Conservation (phyloP, 1,284 basidiomycete species). For the Erythrobasidium hasegawianum region DNA sequence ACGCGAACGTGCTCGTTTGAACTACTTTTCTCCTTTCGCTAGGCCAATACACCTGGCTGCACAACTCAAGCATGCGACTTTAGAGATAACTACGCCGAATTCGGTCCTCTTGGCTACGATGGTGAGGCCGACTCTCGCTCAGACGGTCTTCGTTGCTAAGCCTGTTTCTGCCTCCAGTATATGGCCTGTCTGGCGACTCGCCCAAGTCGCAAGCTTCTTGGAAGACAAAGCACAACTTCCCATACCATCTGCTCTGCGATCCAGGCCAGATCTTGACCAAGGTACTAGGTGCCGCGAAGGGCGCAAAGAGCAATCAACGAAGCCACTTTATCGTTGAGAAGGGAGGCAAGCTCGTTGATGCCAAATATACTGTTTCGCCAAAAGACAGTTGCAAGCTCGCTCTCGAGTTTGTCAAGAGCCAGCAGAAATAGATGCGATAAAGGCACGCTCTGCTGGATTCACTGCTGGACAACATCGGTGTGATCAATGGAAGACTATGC, state of each 20-base stretch:
- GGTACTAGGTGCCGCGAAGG: constrained; percentile 35
- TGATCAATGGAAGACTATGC: no score
- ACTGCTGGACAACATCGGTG: no score
- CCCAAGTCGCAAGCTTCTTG: constrained; percentile 37
- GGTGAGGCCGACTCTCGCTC: no score
- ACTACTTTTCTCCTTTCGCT: background rate
- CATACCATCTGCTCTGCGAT: constrained; percentile 40
- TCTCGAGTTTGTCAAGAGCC: constrained; percentile 31
- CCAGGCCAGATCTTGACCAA: constrained; percentile 37
- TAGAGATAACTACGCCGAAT: constrained; percentile 38
- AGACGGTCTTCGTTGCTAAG: background rate
- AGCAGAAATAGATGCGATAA: constrained; percentile 11
- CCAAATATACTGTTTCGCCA: constrained; percentile 33
- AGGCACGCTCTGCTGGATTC: no score
- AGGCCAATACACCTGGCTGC: constrained; percentile 37
- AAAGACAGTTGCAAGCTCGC: constrained; percentile 30
- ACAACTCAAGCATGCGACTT: constrained; percentile 41
- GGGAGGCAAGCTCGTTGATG: constrained; percentile 37
- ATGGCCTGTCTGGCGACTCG: constrained; percentile 37
- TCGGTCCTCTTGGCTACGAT: constrained; percentile 37
- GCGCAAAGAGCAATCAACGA: constrained; percentile 31
- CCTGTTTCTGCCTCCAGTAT: constrained; percentile 29
- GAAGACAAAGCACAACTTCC: constrained; percentile 38
- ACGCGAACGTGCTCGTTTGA: background rate
- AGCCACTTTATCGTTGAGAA: constrained; percentile 38